A percentile compares a stretch with the other conserved stretches of the same genome.
These are phyloP conservation scores for Letharia columbiana DNA, from an alignment of 495 filamentous ascomycete genomes.

Conservation along the genomic window DNA sequence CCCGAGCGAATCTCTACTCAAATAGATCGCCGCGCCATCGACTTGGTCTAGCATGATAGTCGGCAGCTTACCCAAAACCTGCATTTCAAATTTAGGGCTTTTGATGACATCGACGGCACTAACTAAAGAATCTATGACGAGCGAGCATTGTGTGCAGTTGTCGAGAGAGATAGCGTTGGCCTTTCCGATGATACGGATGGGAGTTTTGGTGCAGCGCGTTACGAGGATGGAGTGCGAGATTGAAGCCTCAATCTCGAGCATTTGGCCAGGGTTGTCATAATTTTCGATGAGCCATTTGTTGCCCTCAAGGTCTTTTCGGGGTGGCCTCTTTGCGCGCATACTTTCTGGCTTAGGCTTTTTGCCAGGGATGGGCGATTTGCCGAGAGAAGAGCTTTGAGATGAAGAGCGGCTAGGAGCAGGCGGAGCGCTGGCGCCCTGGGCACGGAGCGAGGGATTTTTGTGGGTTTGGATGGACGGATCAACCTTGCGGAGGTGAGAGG, in stretches of 20 bases:
- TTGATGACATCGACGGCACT: conserved; percentile 91
- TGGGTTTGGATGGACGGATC: conserved; percentile 94
- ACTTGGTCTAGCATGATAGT: conserved; percentile 88
- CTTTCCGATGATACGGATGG: conserved; percentile 81
- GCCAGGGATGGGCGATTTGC: conserved; percentile 74
- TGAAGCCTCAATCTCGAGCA: conserved; percentile 66
- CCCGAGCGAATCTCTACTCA: conserved; percentile 63
- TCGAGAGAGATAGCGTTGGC: conserved; percentile 91
- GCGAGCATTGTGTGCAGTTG: conserved; percentile 72
- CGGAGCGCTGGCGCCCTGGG: conserved; percentile 55
- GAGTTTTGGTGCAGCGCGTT: conserved; percentile 80
- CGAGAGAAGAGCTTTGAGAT: conserved; percentile 43
- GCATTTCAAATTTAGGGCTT: conserved; percentile 80
- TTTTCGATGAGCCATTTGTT: conserved; percentile 97
- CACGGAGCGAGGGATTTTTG: conserved; percentile 89
- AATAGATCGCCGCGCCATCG: conserved; percentile 79
- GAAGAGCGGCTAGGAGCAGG: conserved; percentile 42
- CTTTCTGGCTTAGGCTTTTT: conserved; percentile 92
- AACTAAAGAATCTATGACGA: conserved; percentile 84
- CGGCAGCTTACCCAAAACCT: conserved; percentile 74
- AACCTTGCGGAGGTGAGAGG: conserved; percentile 80
- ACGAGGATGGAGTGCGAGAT: conserved; percentile 89
- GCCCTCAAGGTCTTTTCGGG: conserved; percentile 84
- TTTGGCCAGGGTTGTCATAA: conserved; percentile 64
- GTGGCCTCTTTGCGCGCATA: conserved; percentile 88